phyloP scores from a whole-genome alignment of 441 rosid species.

The Pelargonium exstipulatum region DNA sequence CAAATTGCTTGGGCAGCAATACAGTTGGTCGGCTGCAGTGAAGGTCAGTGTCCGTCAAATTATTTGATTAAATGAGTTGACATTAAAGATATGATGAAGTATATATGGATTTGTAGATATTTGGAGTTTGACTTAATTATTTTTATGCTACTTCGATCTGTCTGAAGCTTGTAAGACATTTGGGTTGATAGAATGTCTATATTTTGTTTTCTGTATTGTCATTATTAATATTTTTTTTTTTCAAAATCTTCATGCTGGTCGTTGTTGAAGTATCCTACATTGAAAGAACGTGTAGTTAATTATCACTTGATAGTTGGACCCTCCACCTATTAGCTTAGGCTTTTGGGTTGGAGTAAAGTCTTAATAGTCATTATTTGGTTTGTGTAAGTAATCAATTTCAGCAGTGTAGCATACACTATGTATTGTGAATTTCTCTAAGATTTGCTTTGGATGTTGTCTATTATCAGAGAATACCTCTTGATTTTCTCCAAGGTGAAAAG shows the following conservation, averaged over 20 bases:
- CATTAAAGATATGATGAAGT: not conserved
- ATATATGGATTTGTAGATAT: not conserved
- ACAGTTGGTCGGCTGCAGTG: slow-evolving; percentile 90
- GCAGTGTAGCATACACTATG: not conserved
- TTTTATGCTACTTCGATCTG: slow-evolving; percentile 1
- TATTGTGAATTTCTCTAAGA: slow-evolving; percentile 1
- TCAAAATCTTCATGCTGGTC: not conserved
- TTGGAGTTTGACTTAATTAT: not conserved
- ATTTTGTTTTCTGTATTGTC: not conserved
- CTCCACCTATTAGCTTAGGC: not conserved
- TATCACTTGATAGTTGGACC: not conserved
- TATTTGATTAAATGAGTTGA: not conserved
- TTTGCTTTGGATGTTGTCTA: slow-evolving; percentile 7
- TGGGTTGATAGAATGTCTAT: not conserved
- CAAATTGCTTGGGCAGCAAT: slow-evolving; percentile 67
- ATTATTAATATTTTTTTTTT: too few species aligned
- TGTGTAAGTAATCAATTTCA: not conserved
- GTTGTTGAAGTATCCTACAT: not conserved
- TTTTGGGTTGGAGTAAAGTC: not conserved
- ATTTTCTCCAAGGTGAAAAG: slow-evolving; percentile 83
- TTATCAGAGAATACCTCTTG: slow-evolving; percentile 90
- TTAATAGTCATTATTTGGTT: not conserved
- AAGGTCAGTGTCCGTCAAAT: slow-evolving; percentile 45
- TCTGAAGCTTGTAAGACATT: not conserved
- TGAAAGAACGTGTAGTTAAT: not conserved